Percentiles rank a stretch among this genome's conserved stretches.
Evolutionary conservation across 768 basidiomycete genomes (phyloP).

Genomic region (Boletus sensibilis): DNA sequence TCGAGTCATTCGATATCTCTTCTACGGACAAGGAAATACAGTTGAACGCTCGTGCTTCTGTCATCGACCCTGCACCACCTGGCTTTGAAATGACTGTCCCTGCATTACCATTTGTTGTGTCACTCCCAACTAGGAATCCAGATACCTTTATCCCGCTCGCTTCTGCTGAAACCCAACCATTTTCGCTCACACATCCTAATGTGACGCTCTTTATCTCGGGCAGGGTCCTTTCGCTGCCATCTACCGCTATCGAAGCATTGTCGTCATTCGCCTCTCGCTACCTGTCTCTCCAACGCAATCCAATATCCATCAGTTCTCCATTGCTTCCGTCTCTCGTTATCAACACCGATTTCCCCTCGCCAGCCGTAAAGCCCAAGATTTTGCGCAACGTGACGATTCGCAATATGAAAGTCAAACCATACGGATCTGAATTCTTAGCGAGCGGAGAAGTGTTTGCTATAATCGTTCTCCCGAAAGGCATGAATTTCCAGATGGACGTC

Average conservation of each 20-base stretch:
- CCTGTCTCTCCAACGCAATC: constrained; percentile 54
- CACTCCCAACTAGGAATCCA: constrained; percentile 38
- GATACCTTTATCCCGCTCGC: constrained; percentile 46
- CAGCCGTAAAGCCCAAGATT: constrained; percentile 59
- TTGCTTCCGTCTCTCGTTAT: constrained; percentile 51
- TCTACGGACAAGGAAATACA: constrained; percentile 38
- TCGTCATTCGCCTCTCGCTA: constrained; percentile 66
- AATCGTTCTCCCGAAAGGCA: constrained; percentile 66
- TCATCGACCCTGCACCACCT: constrained; percentile 56
- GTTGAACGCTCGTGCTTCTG: constrained; percentile 53
- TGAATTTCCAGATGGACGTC: constrained; percentile 64
- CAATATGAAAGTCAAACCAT: constrained; percentile 68
- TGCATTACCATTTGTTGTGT: constrained; percentile 60
- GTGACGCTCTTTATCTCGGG: constrained; percentile 60
- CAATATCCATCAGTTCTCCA: constrained; percentile 57
- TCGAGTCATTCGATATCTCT: constrained; percentile 53
- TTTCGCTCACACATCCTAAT: constrained; percentile 66
- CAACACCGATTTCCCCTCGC: constrained; percentile 60
- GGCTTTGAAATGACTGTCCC: constrained; percentile 52
- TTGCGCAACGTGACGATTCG: constrained; percentile 71
- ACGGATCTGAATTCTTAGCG: constrained; percentile 50
- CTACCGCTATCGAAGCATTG: constrained; percentile 41
- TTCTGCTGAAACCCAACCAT: constrained; percentile 52
- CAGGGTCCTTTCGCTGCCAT: constrained; percentile 51
- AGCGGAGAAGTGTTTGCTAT: constrained; percentile 67